phyloP scores from a whole-genome alignment of 495 filamentous ascomycete species.

The Letharia columbiana region DNA sequence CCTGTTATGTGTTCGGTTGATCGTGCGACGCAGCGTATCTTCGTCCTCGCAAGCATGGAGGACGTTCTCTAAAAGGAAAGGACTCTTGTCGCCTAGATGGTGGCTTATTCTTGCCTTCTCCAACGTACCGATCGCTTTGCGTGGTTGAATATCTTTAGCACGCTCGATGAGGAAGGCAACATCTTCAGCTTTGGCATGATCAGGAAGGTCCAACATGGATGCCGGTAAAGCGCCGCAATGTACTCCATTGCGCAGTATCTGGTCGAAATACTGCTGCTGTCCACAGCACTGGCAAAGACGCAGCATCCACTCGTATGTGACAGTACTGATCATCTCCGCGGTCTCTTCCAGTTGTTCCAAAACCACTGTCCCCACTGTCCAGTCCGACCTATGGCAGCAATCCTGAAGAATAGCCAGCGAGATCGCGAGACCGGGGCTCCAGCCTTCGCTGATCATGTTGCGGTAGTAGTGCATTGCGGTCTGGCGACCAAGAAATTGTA shows the following conservation, averaged over 20 bases:
- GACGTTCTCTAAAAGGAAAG: not conserved
- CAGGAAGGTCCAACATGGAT: slow-evolving; percentile 1
- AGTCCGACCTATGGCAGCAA: slow-evolving; percentile 17
- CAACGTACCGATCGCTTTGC: not conserved
- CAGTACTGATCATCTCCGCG: not conserved
- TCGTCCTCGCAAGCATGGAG: not conserved
- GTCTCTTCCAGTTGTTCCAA: slow-evolving; percentile 14
- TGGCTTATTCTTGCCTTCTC: not conserved
- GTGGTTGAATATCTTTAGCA: not conserved
- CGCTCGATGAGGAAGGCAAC: not conserved
- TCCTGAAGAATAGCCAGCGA: slow-evolving; percentile 18
- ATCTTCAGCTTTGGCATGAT: not conserved
- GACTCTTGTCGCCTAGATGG: not conserved
- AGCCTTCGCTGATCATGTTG: slow-evolving; percentile 24
- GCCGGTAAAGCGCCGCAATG: slow-evolving; percentile 8
- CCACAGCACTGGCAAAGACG: slow-evolving; percentile 20
- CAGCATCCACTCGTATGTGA: slow-evolving; percentile 21
- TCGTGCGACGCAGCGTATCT: not conserved
- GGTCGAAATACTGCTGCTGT: slow-evolving; percentile 9
- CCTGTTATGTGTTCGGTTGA: not conserved
- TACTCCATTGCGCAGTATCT: slow-evolving; percentile 18
- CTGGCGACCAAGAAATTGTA: slow-evolving; percentile 18
- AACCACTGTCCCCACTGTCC: slow-evolving; percentile 13
- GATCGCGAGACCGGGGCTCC: slow-evolving; percentile 18
- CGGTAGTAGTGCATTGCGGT: slow-evolving; percentile 22